Conservation (phyloP, 768 basidiomycete genomes). For the Tylopilus felleus region DNA sequence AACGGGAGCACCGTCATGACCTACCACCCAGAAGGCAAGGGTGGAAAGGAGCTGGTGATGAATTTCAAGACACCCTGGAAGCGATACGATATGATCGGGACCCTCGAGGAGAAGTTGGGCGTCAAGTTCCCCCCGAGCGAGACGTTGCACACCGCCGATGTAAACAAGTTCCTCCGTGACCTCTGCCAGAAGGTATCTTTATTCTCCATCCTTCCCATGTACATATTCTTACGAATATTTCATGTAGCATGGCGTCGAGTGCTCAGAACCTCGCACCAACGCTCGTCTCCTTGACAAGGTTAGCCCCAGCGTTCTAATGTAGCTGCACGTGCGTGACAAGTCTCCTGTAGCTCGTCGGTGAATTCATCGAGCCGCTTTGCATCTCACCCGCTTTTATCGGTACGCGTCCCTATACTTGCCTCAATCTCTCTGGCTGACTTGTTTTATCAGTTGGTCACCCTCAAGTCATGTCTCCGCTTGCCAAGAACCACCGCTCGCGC, state of each 20-base stretch:
- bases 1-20: slow-evolving; percentile 74
- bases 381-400: slow-evolving; percentile 95
- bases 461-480: slow-evolving; percentile 98
- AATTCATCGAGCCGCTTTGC: slow-evolving; percentile 96
- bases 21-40: slow-evolving; percentile 95
- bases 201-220: background rate
- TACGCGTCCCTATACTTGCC: slow-evolving; percentile 27
- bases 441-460: slow-evolving; percentile 80
- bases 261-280: slow-evolving; percentile 93
- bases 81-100: slow-evolving; percentile 96
- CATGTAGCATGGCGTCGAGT: slow-evolving; percentile 87
- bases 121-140: slow-evolving; percentile 94
- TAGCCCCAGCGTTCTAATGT: slow-evolving; percentile 1
- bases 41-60: slow-evolving; percentile 66
- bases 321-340: background rate
- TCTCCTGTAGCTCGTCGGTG: slow-evolving; percentile 78
- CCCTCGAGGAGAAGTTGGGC: slow-evolving; percentile 88
- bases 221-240: background rate
- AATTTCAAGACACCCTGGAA: slow-evolving; percentile 97
- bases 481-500: slow-evolving; percentile 97
- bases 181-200: slow-evolving; percentile 72
- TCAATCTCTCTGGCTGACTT: background rate
- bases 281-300: slow-evolving; percentile 94
- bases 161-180: slow-evolving; percentile 85
- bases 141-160: slow-evolving; percentile 79